Evolutionary conservation across 768 basidiomycete genomes (phyloP), one percentile per base, ranked within the genome.

Genomic region (Mycena chlorophos): DNA sequence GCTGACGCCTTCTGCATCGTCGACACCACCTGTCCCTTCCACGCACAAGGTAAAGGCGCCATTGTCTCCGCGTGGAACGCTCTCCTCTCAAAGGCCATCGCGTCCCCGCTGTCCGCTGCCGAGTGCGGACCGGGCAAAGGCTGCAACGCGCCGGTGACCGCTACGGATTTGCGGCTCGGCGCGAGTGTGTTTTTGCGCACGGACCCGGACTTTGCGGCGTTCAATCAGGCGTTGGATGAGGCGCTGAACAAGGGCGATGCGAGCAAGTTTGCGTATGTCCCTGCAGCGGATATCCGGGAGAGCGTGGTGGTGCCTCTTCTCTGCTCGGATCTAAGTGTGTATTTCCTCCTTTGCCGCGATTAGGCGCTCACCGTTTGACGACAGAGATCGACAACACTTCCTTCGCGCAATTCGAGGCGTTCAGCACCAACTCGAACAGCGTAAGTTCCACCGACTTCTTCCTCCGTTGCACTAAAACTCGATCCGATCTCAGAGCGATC

Each of bases 21-120:
- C 19, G 57, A 65, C 34, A 10, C 58, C 1, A 26, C 58, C 2
- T 65, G 63, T 42, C 63, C 63, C 1, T 65, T 65, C 37, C 51
- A 62, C 31, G 39, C 49, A 0, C 56, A 63, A 34, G 63, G 63
- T 0, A 65, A 63, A 20, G 62, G 63, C 20, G 57, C 55, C 57
- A 65, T 74, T 76, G 3, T 81, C 75, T 8, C 83, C 67, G 55
- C 60, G 29, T 60, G 54, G 54, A 27, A 60, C 2, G 53, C 59
- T 1, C 30, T 60, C n/a, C 40, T 60, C 3, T 30, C 55, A 5
- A 50, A 25, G 3, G 50, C 51, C 26, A 29, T 47, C 19, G 6
- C 26, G 17, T 27, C 38, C 22, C 59, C 59, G 20, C 54, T 60
- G 28, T 29, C 59, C 5, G 59, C 59, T 10, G 39, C 40, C 27